Base-by-base conservation (phyloP, 352 stramenopile genomes). In the Pythium sp. region DNA sequence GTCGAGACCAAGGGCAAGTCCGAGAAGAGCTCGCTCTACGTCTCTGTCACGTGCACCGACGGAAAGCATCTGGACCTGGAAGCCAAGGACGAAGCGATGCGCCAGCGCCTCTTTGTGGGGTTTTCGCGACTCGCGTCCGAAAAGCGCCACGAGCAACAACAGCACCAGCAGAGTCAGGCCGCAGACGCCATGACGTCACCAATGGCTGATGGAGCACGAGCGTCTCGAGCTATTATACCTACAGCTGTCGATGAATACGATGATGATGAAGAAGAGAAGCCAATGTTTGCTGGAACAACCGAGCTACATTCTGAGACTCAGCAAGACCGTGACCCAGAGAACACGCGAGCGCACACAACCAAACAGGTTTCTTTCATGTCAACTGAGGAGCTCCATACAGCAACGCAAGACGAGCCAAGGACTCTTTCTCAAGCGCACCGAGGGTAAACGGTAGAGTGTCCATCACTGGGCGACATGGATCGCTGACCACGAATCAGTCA, bases 11-110 rank as follows among this genome's bases (percentile, higher is more conserved):
- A 75, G 22, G 69, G 63, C 36, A 67, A 71, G 28, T 41, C 62
- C 15, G 65, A 75, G 12, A 83, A 80, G 62, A 77, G 69, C 26
- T 47, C 62, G 5, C 56, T 80, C 22, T 89, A 83, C 34, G 56
- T 92, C 11, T 86, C 81, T 0, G 74, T 92, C 14, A 22, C 75
- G 15, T 80, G 73, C 32, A 77, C 60, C 11, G 76, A 88, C 28
- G 77, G 78, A 34, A 84, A 87, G 67, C 76, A 68, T 14, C 41
- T 92, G 18, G 73, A 80, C 8, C 73, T 92, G 3, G 79, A 89
- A 53, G 78, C 82, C 1, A 85, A 81, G 22, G 76, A 84, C 47
- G 78, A 84, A 36, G 58, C 67, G 6, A 73, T 71, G 65, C 75
- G 77, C 1, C 73, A 89, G 57, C 77, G 79, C 0, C 54, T 92